Evolutionary conservation across 306 rosid species (phyloP).

Genomic region (Bauhinia variegata): DNA sequence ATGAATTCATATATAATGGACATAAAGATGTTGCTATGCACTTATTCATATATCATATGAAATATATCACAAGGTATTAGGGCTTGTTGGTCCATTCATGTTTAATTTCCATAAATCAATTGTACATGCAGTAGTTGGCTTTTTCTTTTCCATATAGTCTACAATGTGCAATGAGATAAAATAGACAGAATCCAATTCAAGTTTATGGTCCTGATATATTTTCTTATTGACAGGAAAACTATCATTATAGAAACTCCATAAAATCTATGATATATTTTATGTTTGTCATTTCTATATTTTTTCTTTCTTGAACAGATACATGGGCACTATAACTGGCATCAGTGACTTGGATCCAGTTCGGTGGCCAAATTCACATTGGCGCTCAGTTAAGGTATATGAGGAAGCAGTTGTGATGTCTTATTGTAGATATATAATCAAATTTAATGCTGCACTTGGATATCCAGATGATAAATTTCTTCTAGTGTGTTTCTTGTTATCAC

Average conservation of each 20-base stretch:
- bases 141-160: not conserved
- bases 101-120: not conserved
- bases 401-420: not conserved
- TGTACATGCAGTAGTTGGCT: not conserved
- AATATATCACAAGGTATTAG: not conserved
- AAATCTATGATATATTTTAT: too few relatives aligned
- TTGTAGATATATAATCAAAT: constrained; percentile 8
- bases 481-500: not conserved
- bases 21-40: too few relatives aligned
- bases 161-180: constrained; percentile 1
- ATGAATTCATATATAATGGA: too few relatives aligned
- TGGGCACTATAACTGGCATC: constrained; percentile 96
- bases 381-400: constrained; percentile 79
- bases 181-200: constrained; percentile 9
- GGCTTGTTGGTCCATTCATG: not conserved
- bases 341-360: constrained; percentile 83
- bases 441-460: not conserved
- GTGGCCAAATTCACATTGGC: constrained; percentile 93
- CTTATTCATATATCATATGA: not conserved
- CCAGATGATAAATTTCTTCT: constrained; percentile 14
- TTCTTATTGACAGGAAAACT: constrained; percentile 9
- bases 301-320: constrained; percentile 61
- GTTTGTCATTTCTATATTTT: too few relatives aligned
- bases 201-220: constrained; percentile 9
- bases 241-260: not conserved